A percentile compares a stretch with the other conserved stretches of the same genome.
Conservation (phyloP, 306 rosid species). For the Lablab purpureus region DNA sequence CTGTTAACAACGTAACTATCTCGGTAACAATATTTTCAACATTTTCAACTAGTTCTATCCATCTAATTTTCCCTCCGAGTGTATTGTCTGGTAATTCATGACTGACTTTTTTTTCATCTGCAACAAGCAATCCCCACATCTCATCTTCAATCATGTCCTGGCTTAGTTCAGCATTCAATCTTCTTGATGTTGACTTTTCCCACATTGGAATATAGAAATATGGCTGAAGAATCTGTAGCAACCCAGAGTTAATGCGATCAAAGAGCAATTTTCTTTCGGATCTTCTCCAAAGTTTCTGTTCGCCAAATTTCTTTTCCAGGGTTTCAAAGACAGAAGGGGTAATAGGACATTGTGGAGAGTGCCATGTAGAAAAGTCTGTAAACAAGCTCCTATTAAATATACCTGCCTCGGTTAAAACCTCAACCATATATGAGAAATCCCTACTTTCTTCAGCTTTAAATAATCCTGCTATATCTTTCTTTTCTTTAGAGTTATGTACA, state of each 20-base stretch:
- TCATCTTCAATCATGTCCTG: conserved; percentile 71
- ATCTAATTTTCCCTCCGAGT: conserved; percentile 61
- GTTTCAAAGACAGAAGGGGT: conserved; percentile 65
- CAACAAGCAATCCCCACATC: conserved; percentile 72
- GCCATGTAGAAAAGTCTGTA: conserved; percentile 56
- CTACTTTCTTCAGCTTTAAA: conserved; percentile 70
- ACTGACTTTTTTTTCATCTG: conserved; percentile 61
- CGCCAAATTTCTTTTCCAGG: conserved; percentile 82
- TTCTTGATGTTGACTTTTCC: conserved; percentile 63
- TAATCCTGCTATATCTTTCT: conserved; percentile 44
- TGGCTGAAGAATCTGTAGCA: conserved; percentile 64
- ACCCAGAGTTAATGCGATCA: conserved; percentile 71
- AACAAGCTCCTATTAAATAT: conserved; percentile 46
- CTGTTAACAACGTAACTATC: conserved; percentile 65
- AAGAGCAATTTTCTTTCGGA: conserved; percentile 82
- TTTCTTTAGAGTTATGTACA: conserved; percentile 42
- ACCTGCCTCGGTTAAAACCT: conserved; percentile 71
- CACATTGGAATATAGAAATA: conserved; percentile 58
- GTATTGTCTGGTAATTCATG: conserved; percentile 50
- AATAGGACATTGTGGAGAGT: conserved; percentile 67
- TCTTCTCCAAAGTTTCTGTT: conserved; percentile 76
- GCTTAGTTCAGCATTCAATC: conserved; percentile 52
- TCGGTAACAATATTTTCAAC: conserved; percentile 67
- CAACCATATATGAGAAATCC: conserved; percentile 77
- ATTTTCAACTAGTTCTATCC: conserved; percentile 72